A percentile compares a stretch with the other conserved stretches of the same genome.
These are phyloP conservation scores for Yarrowia sp. DNA, from an alignment of 805 yeast genomes.

Conservation along the genomic window DNA sequence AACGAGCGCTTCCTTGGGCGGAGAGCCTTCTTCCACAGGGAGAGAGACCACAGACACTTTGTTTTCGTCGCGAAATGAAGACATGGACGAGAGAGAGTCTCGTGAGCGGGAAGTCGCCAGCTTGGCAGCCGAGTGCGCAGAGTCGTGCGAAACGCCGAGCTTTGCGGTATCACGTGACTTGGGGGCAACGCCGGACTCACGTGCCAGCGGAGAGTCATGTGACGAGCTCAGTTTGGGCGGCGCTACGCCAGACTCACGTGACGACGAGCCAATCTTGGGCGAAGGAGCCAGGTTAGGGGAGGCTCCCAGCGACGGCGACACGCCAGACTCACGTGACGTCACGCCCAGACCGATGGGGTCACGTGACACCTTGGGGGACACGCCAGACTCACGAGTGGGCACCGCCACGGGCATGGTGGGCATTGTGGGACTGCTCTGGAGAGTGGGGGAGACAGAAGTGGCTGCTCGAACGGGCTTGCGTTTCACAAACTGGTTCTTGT, in stretches of 20 bases:
- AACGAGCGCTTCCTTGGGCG: constrained; percentile 27
- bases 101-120: constrained; percentile 4
- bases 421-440: constrained; percentile 15
- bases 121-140: background rate
- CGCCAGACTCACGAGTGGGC: constrained; percentile 1
- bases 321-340: constrained; percentile 9
- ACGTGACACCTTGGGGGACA: constrained; percentile 6
- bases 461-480: constrained; percentile 29
- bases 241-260: constrained; percentile 14
- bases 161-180: background rate
- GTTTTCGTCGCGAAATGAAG: constrained; percentile 19
- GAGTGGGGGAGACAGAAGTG: background rate
- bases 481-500: constrained; percentile 36
- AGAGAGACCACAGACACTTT: constrained; percentile 29
- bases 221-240: constrained; percentile 10
- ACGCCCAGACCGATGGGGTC: constrained; percentile 9
- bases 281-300: constrained; percentile 9
- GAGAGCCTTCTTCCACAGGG: constrained; percentile 29
- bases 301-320: background rate
- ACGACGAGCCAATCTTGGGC: background rate
- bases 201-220: background rate
- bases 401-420: constrained; percentile 14
- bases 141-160: background rate
- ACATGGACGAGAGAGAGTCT: constrained; percentile 12
- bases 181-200: constrained; percentile 12